Conservation (phyloP, 2,329 filamentous ascomycete species). For the Xylariaceae sp. region DNA sequence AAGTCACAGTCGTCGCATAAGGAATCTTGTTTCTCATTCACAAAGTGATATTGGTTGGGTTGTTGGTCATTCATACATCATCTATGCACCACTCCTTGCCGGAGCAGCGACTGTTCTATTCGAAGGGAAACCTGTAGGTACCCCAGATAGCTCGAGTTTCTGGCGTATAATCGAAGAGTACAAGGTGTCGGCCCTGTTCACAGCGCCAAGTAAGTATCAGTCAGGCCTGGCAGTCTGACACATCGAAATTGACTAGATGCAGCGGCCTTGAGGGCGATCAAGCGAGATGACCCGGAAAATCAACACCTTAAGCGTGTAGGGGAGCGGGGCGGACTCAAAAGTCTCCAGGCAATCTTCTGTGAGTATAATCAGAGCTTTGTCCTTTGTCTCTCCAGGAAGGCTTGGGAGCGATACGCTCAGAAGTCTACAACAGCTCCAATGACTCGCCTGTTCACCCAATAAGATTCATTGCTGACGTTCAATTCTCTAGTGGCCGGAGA, state of each 20-base stretch:
- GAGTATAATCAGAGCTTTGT: too few relatives aligned
- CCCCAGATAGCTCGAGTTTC: constrained; percentile 80
- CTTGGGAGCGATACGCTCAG: too few relatives aligned
- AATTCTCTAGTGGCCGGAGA: constrained; percentile 93
- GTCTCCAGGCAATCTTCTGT: constrained; percentile 70
- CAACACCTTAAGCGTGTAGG: constrained; percentile 60
- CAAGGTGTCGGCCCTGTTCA: constrained; percentile 78
- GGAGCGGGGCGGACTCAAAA: constrained; percentile 63
- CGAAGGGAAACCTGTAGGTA: constrained; percentile 91
- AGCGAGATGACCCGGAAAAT: constrained; percentile 78
- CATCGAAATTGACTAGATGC: not conserved
- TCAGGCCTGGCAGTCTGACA: not conserved
- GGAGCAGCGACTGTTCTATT: constrained; percentile 85
- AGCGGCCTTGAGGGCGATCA: constrained; percentile 76
- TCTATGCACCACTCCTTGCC: constrained; percentile 81
- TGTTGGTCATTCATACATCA: constrained; percentile 79
- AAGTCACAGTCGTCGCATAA: constrained; percentile 23
- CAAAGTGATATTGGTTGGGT: constrained; percentile 82
- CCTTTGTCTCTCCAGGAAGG: too few relatives aligned
- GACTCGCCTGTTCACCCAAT: too few relatives aligned
- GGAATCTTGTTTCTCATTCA: not conserved
- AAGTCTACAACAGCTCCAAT: too few relatives aligned
- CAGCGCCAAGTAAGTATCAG: constrained; percentile 62
- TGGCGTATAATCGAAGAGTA: constrained; percentile 86
- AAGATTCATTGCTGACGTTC: too few relatives aligned